Base-by-base conservation (phyloP, 164 flowering plant genomes). In the Vitis riparia region DNA sequence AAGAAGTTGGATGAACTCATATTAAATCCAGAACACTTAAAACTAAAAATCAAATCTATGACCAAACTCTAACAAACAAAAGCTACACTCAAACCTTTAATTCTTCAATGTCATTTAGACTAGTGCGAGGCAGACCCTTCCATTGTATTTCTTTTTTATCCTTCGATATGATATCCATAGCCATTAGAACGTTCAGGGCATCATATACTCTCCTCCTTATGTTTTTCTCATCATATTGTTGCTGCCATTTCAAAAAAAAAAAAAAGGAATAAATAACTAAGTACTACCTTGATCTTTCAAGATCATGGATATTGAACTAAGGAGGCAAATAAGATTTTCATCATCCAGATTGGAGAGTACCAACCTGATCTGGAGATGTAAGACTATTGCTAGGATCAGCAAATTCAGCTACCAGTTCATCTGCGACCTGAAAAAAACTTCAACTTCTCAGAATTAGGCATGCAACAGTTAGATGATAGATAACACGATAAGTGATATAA, bases 181-280 rank as follows among this genome's bases (percentile, higher is more conserved):
- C 97, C 97, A 92, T 90, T 47, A 92, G 91, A 66, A 92, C 95
- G 76, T 92, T 92, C 63, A 92, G 77, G 13, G 97, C 93, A 82
- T 92, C 97, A 81, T 92, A 92, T 47, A 92, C 97, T 76, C 97
- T 82, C 58, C 97, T 75, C 23, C 97, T 76, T 68, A 92, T 92
- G 71, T 92, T 92, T 72, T 92, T 92, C 84, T 89, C 95, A 76
- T 92, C 95, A 68, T 83, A 86, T 59, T 86, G 89, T 80, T 84
- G 89, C 89, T 84, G 84, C 44, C 44, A 37, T 37, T 37, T 37
- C 19, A 62, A 53, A 11, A 13, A 59, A 62, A 61, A 51, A 17
- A 68, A 51, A 3, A 51, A 32, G 1, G 16, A 49, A 17, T 30
- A 47, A 58, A 27, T 27, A 32, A 65, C 32, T 19, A 65, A 59